Percentiles rank a stretch among this genome's conserved stretches.
These are phyloP conservation scores for Theobroma grandiflorum DNA, from an alignment of 441 rosid species.

Conservation along the genomic window DNA sequence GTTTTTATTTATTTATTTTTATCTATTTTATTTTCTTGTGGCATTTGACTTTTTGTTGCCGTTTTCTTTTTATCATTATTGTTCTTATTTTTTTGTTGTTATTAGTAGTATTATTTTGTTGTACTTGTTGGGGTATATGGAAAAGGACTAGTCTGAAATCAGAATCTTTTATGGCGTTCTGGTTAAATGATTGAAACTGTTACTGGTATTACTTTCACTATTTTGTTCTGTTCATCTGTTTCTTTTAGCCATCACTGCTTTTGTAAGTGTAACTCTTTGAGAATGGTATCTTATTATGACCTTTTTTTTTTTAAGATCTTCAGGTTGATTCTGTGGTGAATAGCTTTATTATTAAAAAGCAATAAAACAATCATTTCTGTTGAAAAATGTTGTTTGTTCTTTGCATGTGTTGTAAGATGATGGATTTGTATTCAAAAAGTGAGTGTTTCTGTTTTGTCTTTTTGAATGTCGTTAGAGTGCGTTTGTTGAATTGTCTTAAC, in stretches of 20 bases:
- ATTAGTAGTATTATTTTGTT: neutral
- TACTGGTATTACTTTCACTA: neutral
- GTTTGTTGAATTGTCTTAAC: conserved; percentile 34
- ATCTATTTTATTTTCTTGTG: neutral
- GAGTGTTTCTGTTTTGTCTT: neutral
- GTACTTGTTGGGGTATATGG: neutral
- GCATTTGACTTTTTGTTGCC: neutral
- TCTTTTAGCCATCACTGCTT: neutral
- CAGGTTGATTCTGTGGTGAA: neutral
- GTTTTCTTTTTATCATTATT: neutral
- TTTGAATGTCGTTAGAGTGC: neutral
- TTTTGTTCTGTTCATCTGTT: neutral
- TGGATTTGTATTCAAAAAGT: conserved; percentile 20
- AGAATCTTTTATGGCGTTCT: neutral
- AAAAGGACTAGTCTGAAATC: neutral
- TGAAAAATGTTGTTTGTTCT: neutral
- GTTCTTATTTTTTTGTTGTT: neutral
- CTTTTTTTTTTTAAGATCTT: neutral
- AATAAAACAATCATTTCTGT: neutral
- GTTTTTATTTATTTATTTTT: neutral
- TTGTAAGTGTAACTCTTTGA: neutral
- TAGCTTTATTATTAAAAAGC: neutral
- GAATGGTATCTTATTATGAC: neutral
- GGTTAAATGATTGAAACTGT: neutral
- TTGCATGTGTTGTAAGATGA: conserved; percentile 15